Evolutionary conservation across 2,329 filamentous ascomycete species (phyloP), one percentile per base, ranked within the genome.

Genomic region (Dothistroma septosporum): DNA sequence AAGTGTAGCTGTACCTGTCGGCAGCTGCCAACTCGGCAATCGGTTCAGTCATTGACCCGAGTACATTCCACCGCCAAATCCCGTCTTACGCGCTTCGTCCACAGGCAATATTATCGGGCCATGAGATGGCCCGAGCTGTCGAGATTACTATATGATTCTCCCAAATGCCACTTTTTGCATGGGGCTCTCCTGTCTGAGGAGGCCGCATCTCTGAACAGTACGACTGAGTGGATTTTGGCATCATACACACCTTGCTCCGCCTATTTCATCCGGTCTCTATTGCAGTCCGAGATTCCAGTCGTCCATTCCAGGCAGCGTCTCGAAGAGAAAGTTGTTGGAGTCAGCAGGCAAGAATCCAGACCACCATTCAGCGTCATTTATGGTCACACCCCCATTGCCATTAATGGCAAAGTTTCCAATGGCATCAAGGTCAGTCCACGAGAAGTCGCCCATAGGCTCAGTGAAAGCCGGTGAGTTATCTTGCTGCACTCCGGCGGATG

Each of bases 321-420:
- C 70, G 47, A 72, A 69, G 50, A 74, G 60, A 44, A 75, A 72
- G 50, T 71, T 74, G 49, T 70, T 72, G 52, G 67, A 69, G 57
- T 75, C 73, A 4, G 73, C 73, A 3, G 73, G 73, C 44, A 75
- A 59, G 60, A 75, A 75, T 9, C 73, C 73, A 24, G 69, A 71
- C 73, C 73, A 75, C 73, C 73, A 75, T 55, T 74, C 73, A 11
- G 68, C 64, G 61, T 72, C 71, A 24, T 64, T 65, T 64, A 74
- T 60, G 12, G 64, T 57, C 11, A 62, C 61, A 19, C 69, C 72
- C 11, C 68, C 67, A 52, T 72, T 72, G 0, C 77, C 78, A 67
- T 78, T 77, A 55, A 80, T 75, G 0, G 77, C 79, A 61, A 80
- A 80, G 35, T 80, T 77, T 6, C 78, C 78, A 14, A 80, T 78